A percentile compares a stretch with the other conserved stretches of the same genome.
phyloP scores from a whole-genome alignment of 129 eudicot species.

The Centrapalus pauciflorus region DNA sequence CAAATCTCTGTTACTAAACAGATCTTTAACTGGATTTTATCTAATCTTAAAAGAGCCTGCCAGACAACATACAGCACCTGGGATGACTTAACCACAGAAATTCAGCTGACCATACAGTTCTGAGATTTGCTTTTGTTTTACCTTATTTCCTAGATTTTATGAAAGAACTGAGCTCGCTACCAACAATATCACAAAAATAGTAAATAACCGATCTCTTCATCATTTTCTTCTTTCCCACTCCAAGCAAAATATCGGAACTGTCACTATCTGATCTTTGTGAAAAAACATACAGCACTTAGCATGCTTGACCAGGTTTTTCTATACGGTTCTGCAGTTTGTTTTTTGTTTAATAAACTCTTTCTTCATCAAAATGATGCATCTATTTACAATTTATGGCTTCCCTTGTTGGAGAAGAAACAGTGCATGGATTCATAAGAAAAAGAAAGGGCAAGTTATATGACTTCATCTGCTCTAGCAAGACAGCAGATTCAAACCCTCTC shows the following conservation, averaged over 20 bases:
- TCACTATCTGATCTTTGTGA: constrained; percentile 10
- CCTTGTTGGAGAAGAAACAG: constrained; percentile 6
- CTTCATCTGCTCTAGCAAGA: neutral
- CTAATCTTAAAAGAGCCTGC: constrained; percentile 3
- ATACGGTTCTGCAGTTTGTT: constrained; percentile 9
- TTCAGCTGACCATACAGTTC: constrained; percentile 16
- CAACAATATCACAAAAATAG: neutral
- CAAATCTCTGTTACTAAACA: constrained; percentile 5
- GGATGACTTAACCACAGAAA: constrained; percentile 20
- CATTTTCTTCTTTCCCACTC: constrained; percentile 12
- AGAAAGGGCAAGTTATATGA: neutral
- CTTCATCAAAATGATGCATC: neutral
- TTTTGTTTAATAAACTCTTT: neutral
- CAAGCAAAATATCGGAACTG: constrained; percentile 4
- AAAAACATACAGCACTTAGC: neutral
- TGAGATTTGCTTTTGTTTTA: constrained; percentile 19
- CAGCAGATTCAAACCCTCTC: neutral
- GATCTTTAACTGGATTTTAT: constrained; percentile 7
- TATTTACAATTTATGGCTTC: neutral
- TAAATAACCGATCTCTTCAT: neutral
- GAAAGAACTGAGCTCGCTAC: neutral
- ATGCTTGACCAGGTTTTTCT: constrained; percentile 11
- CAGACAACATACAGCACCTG: constrained; percentile 16
- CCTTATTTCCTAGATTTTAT: constrained; percentile 4
- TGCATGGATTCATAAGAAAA: neutral